Conservation (phyloP, 2,329 filamentous ascomycete species). For the Parastagonospora nodorum region DNA sequence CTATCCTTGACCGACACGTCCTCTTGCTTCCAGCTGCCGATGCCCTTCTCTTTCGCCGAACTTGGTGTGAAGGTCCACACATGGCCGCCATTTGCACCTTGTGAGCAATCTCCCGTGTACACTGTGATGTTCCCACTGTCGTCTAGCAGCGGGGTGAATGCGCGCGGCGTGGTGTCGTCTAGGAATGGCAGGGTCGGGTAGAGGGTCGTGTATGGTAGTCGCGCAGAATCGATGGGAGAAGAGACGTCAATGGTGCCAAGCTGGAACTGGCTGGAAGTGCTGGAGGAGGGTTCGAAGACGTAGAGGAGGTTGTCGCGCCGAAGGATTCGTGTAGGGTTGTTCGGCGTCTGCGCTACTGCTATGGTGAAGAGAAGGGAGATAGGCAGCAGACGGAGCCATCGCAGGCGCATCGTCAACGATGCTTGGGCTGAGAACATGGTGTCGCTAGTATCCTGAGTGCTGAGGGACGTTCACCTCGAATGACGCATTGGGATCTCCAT, state of each 20-base stretch:
- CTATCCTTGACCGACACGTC: slow-evolving; percentile 42
- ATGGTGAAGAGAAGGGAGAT: slow-evolving; percentile 9
- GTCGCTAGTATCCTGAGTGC: slow-evolving; percentile 2
- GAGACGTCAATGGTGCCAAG: slow-evolving; percentile 72
- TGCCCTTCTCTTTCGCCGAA: slow-evolving; percentile 48
- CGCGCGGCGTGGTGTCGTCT: slow-evolving; percentile 52
- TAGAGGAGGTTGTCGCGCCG: slow-evolving; percentile 66
- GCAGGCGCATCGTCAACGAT: not conserved
- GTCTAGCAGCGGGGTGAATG: slow-evolving; percentile 72
- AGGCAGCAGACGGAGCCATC: slow-evolving; percentile 8
- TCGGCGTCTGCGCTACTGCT: slow-evolving; percentile 64
- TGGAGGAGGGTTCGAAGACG: slow-evolving; percentile 65
- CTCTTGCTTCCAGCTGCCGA: slow-evolving; percentile 61
- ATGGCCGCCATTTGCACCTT: slow-evolving; percentile 54
- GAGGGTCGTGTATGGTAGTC: slow-evolving; percentile 53
- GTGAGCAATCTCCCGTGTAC: slow-evolving; percentile 73
- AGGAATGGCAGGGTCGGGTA: slow-evolving; percentile 68
- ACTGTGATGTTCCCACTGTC: slow-evolving; percentile 72
- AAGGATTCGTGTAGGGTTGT: slow-evolving; percentile 77
- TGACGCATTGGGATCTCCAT: slow-evolving; percentile 20
- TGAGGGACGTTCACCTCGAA: slow-evolving; percentile 28
- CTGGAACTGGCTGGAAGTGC: slow-evolving; percentile 53
- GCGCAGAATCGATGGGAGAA: slow-evolving; percentile 56
- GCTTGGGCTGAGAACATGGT: slow-evolving; percentile 6
- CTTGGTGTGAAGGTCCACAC: slow-evolving; percentile 71